Base-by-base conservation (phyloP, 2,329 filamentous ascomycete species). In the Pleoardoris graminearum region DNA sequence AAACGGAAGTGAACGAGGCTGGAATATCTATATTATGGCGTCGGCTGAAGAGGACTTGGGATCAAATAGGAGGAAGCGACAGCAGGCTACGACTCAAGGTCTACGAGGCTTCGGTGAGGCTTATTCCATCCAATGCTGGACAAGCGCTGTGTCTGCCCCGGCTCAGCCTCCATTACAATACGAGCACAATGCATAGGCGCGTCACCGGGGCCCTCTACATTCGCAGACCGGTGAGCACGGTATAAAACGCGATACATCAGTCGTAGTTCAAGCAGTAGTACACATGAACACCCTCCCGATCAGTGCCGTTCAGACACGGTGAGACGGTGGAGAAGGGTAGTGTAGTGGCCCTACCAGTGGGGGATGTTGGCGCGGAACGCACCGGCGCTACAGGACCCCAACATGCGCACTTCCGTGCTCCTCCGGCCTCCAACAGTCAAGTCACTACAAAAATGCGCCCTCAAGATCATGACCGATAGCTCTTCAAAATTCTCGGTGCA, bases 161-260 rank as follows among this genome's bases (percentile, higher is more conserved):
- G 57, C 66, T 68, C 66, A 64, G 68, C 67, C 66, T 63, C 66
- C 48, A 63, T 42, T 33, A 51, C 50, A 47, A 54, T 37, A 51
- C 58, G 52, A 56, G 60, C 53, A 50, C 43, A 51, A 60, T 55
- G 51, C 57, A 55, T 32, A 60, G 54, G 54, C 60, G 55, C 63
- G 58, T 61, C 14, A 16, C 46, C 19, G 27, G 27, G 16, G 30
- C 19, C 35, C 21, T 27, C 19, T n/a, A 25, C 29, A 21, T 27
- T 11, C 3, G 23, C 14, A 29, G 22, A 36, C 44, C 33, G 33
- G 33, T 49, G 36, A 41, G 17, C n/a, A n/a, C n/a, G n/a, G n/a
- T n/a, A n/a, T n/a, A n/a, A n/a, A n/a, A n/a, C n/a, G n/a, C n/a
- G n/a, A n/a, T n/a, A n/a, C n/a, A n/a, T n/a, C n/a, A n/a, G n/a